phyloP scores from a whole-genome alignment of 2,329 filamentous ascomycete species.

The Epichloe gansuensis region DNA sequence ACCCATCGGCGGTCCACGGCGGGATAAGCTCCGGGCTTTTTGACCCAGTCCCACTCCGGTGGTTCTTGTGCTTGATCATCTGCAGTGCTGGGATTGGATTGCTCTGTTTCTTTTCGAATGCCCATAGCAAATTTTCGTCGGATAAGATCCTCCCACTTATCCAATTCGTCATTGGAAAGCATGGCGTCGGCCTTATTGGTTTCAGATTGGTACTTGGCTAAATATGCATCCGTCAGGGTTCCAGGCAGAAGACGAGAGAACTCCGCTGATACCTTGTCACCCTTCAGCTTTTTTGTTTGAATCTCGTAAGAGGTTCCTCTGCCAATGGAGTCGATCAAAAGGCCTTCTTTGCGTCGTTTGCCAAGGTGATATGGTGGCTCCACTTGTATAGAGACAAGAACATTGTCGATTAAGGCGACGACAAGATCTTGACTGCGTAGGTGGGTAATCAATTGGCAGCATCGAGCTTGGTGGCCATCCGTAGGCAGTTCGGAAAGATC shows the following conservation, averaged over 20 bases:
- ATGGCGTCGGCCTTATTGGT: conserved; percentile 35
- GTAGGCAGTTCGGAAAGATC: conserved; percentile 29
- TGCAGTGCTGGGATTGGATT: conserved; percentile 3
- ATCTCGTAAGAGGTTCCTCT: conserved; percentile 40
- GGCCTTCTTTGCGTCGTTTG: conserved; percentile 45
- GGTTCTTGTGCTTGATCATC: conserved; percentile 15
- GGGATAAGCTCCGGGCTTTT: conserved; percentile 32
- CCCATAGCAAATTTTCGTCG: conserved; percentile 36
- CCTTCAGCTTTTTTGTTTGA: conserved; percentile 20
- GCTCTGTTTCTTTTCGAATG: conserved; percentile 12
- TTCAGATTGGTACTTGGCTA: conserved; percentile 32
- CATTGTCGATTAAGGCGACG: conserved; percentile 50
- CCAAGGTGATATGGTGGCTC: conserved; percentile 46
- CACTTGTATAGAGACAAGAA: conserved; percentile 58
- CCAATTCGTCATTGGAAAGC: conserved; percentile 32
- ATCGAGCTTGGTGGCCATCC: conserved; percentile 22
- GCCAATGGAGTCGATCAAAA: conserved; percentile 63
- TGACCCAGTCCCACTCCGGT: conserved; percentile 40
- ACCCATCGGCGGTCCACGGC: conserved; percentile 54
- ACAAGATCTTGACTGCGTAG: conserved; percentile 55
- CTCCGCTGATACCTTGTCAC: conserved; percentile 18
- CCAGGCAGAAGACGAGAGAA: conserved; percentile 32
- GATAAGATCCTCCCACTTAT: conserved; percentile 37
- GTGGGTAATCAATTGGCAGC: conserved; percentile 43
- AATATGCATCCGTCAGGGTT: conserved; percentile 37